Conservation (phyloP, 2,329 filamentous ascomycete species). For the Talaromyces funiculosus region DNA sequence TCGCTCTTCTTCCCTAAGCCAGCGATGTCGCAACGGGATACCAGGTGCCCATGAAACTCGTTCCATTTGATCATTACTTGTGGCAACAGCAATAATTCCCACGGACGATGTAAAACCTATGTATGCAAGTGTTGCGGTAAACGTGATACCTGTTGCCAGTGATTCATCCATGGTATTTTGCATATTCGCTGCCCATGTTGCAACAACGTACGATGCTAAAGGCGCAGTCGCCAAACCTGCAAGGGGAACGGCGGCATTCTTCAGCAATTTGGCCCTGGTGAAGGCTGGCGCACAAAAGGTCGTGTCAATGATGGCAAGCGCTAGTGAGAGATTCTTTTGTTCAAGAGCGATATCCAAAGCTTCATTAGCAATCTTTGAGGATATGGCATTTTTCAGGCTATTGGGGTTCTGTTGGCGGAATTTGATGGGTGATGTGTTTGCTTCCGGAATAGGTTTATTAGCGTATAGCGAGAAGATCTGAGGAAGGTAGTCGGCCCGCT, state of each 20-base stretch:
- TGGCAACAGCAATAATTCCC: constrained; percentile 77
- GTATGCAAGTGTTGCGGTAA: constrained; percentile 77
- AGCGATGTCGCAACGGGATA: constrained; percentile 71
- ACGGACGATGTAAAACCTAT: constrained; percentile 73
- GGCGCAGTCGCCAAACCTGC: constrained; percentile 35
- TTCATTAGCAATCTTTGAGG: constrained; percentile 61
- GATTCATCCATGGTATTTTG: constrained; percentile 72
- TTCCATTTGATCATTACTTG: constrained; percentile 90
- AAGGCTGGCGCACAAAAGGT: constrained; percentile 42
- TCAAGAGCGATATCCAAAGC: constrained; percentile 77
- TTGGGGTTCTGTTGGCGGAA: constrained; percentile 63
- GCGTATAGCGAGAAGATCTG: constrained; percentile 77
- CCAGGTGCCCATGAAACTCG: constrained; percentile 86
- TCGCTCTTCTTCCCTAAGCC: constrained; percentile 85
- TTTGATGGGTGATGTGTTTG: constrained; percentile 53
- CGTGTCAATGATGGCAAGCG: constrained; percentile 70
- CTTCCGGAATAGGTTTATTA: constrained; percentile 67
- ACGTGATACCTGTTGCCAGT: constrained; percentile 70
- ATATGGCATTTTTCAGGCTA: constrained; percentile 64
- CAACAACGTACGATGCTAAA: constrained; percentile 56
- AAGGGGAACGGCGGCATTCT: constrained; percentile 36
- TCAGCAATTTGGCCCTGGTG: constrained; percentile 39
- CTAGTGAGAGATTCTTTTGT: constrained; percentile 69
- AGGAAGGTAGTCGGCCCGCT: constrained; percentile 69
- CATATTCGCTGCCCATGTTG: constrained; percentile 59